phyloP scores from a whole-genome alignment of 2,329 filamentous ascomycete species.

The Scorias spongiosa region DNA sequence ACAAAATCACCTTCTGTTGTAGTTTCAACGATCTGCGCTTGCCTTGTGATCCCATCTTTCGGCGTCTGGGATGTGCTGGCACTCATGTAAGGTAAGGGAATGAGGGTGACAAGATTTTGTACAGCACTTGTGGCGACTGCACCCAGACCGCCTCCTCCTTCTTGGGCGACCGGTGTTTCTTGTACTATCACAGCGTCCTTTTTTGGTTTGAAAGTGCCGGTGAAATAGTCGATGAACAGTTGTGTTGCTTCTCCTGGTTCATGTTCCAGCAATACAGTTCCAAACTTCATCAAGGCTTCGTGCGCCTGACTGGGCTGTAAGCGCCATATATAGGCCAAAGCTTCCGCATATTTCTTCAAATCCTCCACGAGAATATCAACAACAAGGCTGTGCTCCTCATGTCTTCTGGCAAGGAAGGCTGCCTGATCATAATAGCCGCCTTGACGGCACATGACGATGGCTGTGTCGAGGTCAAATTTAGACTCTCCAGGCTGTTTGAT shows the following conservation, averaged over 20 bases:
- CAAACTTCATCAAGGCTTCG: slow-evolving; percentile 85
- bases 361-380: slow-evolving; percentile 95
- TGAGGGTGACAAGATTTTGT: slow-evolving; percentile 68
- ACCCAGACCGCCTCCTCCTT: slow-evolving; percentile 19
- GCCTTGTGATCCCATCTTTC: slow-evolving; percentile 33
- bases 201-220: slow-evolving; percentile 62
- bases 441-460: slow-evolving; percentile 93
- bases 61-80: slow-evolving; percentile 42
- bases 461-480: slow-evolving; percentile 93
- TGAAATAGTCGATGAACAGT: slow-evolving; percentile 91
- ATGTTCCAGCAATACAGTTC: slow-evolving; percentile 75
- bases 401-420: slow-evolving; percentile 84
- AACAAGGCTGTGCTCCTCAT: slow-evolving; percentile 84
- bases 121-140: slow-evolving; percentile 55
- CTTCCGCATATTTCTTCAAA: slow-evolving; percentile 76
- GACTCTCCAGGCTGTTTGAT: slow-evolving; percentile 90
- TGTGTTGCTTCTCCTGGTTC: slow-evolving; percentile 69
- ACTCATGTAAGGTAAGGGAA: slow-evolving; percentile 77
- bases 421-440: slow-evolving; percentile 95
- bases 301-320: slow-evolving; percentile 74
- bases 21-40: slow-evolving; percentile 38
- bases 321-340: slow-evolving; percentile 80
- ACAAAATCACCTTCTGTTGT: slow-evolving; percentile 35
- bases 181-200: slow-evolving; percentile 42
- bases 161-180: slow-evolving; percentile 24